phyloP scores from a whole-genome alignment of 495 filamentous ascomycete genomes.

The Aspergillus ostianus region DNA sequence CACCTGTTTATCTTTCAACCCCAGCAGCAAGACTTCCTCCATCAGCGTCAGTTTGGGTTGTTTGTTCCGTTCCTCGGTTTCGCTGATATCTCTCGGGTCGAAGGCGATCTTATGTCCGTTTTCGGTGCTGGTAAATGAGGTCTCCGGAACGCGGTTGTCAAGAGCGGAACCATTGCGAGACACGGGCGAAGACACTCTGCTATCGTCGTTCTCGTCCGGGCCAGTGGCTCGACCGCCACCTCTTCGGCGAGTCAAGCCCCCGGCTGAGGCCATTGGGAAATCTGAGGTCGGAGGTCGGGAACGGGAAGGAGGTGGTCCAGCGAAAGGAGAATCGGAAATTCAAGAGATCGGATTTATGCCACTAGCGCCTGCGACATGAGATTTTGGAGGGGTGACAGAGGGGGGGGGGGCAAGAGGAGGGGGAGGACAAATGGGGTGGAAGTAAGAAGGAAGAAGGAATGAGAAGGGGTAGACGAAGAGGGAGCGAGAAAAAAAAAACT shows the following conservation, averaged over 20 bases:
- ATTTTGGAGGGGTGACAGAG: conserved; percentile 1
- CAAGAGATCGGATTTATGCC: conserved; percentile 27
- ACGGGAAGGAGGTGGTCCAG: conserved; percentile 10
- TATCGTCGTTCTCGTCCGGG: conserved; percentile 58
- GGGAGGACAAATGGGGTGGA: conserved; percentile 1
- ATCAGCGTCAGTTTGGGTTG: conserved; percentile 97
- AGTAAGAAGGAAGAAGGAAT: conserved; percentile 4
- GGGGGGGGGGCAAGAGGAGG: background rate
- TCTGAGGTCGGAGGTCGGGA: conserved; percentile 21
- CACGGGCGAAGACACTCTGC: conserved; percentile 67
- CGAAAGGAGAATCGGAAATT: conserved; percentile 3
- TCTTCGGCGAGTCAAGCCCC: conserved; percentile 74
- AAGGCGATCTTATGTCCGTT: conserved; percentile 99
- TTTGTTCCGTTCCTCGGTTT: conserved; percentile 93
- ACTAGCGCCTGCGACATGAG: conserved; percentile 28
- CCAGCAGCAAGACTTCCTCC: conserved; percentile 94
- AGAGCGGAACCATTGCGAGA: conserved; percentile 57
- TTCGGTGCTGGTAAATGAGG: conserved; percentile 86
- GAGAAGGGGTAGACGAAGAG: conserved; percentile 12
- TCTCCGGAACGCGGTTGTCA: conserved; percentile 73
- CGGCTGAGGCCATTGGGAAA: conserved; percentile 61
- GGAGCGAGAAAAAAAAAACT: conserved; percentile 5
- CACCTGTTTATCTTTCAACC: conserved; percentile 98
- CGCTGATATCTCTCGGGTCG: conserved; percentile 94
- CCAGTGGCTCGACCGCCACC: conserved; percentile 63